Conservation (phyloP, 2,329 filamentous ascomycete genomes). For the Paracamarosporium sp. region DNA sequence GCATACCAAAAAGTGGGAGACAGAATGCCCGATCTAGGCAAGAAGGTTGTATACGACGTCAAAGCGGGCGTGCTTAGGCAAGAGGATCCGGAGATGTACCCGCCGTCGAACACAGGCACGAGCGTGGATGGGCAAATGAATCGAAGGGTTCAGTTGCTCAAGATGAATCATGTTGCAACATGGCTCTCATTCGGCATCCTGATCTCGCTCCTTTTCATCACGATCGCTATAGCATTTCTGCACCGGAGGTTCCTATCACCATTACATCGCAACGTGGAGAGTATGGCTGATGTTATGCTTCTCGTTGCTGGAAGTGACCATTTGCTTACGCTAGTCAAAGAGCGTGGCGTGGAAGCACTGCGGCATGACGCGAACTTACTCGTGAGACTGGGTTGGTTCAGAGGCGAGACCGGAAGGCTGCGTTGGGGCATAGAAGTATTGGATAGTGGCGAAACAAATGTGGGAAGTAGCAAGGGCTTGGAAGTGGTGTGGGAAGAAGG, state of each 20-base stretch:
- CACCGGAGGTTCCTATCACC: constrained; percentile 1
- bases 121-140: not conserved
- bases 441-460: constrained; percentile 1
- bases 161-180: constrained; percentile 5
- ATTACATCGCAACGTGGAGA: constrained; percentile 8
- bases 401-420: constrained; percentile 6
- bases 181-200: constrained; percentile 3
- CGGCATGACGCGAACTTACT: not conserved
- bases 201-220: constrained; percentile 6
- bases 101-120: not conserved
- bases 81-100: not conserved
- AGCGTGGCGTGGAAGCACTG: constrained; percentile 7
- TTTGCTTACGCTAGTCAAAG: constrained; percentile 8
- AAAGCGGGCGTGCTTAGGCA: not conserved
- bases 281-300: constrained; percentile 11
- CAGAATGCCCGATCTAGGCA: not conserved
- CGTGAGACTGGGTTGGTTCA: constrained; percentile 14
- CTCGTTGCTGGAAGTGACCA: constrained; percentile 14
- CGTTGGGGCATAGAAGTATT: constrained; percentile 18
- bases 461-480: not conserved
- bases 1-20: not conserved
- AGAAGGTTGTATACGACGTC: not conserved
- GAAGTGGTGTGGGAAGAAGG: not conserved
- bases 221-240: not conserved
- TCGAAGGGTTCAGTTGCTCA: constrained; percentile 2